phyloP scores from a whole-genome alignment of 2,329 filamentous ascomycete genomes.

The Tolypocladium nubicola region DNA sequence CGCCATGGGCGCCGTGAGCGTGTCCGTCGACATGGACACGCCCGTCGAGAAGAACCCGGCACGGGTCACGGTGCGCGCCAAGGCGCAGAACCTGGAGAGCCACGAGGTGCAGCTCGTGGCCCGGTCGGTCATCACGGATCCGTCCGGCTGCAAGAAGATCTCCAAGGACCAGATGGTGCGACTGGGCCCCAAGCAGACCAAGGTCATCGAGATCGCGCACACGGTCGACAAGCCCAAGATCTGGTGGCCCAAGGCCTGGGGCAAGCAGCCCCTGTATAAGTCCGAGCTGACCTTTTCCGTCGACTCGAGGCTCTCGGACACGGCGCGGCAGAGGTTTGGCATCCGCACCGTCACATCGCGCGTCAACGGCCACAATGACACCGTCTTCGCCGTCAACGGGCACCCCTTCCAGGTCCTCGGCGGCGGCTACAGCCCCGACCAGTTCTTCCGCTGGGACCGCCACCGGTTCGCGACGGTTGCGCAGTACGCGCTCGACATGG shows the following conservation, averaged over 20 bases:
- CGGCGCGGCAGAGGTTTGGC: constrained; percentile 14
- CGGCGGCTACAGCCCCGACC: constrained; percentile 48
- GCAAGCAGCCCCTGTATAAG: constrained; percentile 40
- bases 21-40: constrained; percentile 29
- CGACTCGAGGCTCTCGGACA: constrained; percentile 17
- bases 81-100: constrained; percentile 28
- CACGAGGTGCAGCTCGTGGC: constrained; percentile 25
- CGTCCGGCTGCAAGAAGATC: constrained; percentile 11
- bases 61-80: constrained; percentile 25
- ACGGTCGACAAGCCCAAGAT: constrained; percentile 33
- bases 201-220: constrained; percentile 22
- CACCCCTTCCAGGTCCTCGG: constrained; percentile 49
- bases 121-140: constrained; percentile 21
- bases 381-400: constrained; percentile 43
- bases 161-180: constrained; percentile 21
- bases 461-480: constrained; percentile 37
- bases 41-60: constrained; percentile 14
- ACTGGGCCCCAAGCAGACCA: constrained; percentile 25
- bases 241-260: constrained; percentile 55
- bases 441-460: constrained; percentile 48
- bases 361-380: constrained; percentile 43
- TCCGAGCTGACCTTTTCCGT: constrained; percentile 18
- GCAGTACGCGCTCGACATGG: constrained; percentile 46
- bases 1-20: constrained; percentile 30
- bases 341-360: constrained; percentile 31